Evolutionary conservation across 2,329 filamentous ascomycete species (phyloP), one percentile per base, ranked within the genome.

Genomic region (Raffaelea arxii): DNA sequence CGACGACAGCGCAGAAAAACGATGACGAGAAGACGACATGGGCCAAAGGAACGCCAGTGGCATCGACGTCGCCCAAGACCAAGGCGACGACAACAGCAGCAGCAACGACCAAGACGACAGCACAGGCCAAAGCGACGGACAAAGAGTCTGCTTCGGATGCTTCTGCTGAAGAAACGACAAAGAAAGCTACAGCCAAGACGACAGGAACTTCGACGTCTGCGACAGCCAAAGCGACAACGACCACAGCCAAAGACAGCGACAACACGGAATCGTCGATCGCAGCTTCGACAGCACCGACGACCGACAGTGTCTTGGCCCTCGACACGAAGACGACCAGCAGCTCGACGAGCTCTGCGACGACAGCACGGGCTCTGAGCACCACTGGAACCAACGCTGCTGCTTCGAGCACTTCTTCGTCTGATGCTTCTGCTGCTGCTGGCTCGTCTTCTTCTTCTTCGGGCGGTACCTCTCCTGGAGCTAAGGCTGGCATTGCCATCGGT

Each of bases 401-500:
- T 16, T 10, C 10, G 9, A 16, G 10, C 27, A 32, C 10, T 16
- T 32, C 27, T 9, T 10, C 27, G 9, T 9, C 27, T 16, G 27
- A 16, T 16, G 27, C 44, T 24, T 27, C 44, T 14, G 19, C 44
- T 18, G 22, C 36, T 19, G 18, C 39, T 12, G 16, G 22, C 12
- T 43, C 43, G 37, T 47, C 46, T 25, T 50, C 44, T 44, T 24
- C 44, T 18, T 22, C 36, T 19, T 23, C 39, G 21, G 16, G 22
- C 12, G 46, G 45, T 37, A 49, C 46, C 30, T 50, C 44, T 44
- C 4, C 51, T 60, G 74, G 47, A 60, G 74, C 66, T 25, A 92
- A 88, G 64, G 90, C 88, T 38, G 92, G 92, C 50, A 77, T 96
- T 51, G 87, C 84, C 6, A 81, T 96, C 59, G 90, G 89, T 58